Evolutionary conservation across 1,284 basidiomycete genomes (phyloP), one percentile per base, ranked within the genome.

Genomic region (Cronartium ribicola): DNA sequence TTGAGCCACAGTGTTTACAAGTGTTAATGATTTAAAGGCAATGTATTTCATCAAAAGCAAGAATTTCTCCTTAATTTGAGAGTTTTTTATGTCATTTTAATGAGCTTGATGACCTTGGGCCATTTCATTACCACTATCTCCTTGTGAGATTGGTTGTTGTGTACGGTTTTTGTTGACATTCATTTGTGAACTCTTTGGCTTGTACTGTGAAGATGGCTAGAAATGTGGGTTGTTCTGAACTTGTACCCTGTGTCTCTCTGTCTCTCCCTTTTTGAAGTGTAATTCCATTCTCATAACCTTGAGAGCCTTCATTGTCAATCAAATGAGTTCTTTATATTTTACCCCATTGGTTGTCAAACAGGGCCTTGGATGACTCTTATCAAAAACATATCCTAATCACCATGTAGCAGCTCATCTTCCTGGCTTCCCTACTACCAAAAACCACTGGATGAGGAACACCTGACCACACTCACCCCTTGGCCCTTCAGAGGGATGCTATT

Each of bases 1-100:
- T 51, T 6, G 48, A 51, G 48, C 48, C 48, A 51, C 48, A 51
- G 48, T 51, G 48, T 51, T 51, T 17, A 51, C 48, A 51, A 51
- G 48, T 51, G 48, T 51, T 51, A 6, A 51, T 51, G 48, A 51
- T 51, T 17, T 51, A 20, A 51, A 51, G 48, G 13, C 48, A 4
- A 51, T 6, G 48, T 51, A 20, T 20, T 14, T 51, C 48, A 51
- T 20, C 48, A 4, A 29, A 51, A 51, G 48, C 48, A 6, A 51
- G 48, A 51, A 51, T 6, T 4, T 51, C 48, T 51, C 22, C 17
- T 51, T 51, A 29, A 1, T 8, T 14, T 51, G 48, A 51, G 4
- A 14, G n/a, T 51, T 51, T 14, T 3, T 10, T 6, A 29, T 29
- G 29, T 29, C 29, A 29, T 29, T 51, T 2, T 51, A 51, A 51